Evolutionary conservation across 2,329 filamentous ascomycete genomes (phyloP).

Genomic region (Sclerotinia borealis): DNA sequence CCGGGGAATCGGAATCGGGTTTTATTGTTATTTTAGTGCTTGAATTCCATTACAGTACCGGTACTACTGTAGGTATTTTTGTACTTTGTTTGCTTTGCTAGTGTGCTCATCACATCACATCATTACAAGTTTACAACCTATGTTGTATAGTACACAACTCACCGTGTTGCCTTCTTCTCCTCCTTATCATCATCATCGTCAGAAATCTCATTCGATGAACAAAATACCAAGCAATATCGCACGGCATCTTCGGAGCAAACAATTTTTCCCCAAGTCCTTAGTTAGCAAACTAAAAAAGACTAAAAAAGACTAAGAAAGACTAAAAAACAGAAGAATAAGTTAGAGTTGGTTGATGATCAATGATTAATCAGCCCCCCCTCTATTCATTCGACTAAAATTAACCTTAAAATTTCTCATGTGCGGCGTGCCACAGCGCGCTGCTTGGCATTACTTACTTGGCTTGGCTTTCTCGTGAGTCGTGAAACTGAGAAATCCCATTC

Average conservation of each 20-base stretch:
- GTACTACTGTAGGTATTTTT: too few species aligned
- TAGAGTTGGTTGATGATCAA: too few species aligned
- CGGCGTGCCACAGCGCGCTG: background rate
- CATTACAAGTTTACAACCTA: too few species aligned
- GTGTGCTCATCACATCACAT: too few species aligned
- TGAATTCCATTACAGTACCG: too few species aligned
- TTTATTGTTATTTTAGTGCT: too few species aligned
- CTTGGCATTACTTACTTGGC: background rate
- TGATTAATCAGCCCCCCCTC: background rate
- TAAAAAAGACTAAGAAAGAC: background rate
- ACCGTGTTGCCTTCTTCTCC: too few species aligned
- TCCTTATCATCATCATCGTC: background rate
- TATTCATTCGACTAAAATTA: slow-evolving; percentile 4
- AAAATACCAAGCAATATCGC: background rate
- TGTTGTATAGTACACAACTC: background rate
- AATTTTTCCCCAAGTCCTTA: background rate
- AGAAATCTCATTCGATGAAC: background rate
- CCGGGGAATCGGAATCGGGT: background rate
- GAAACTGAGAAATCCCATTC: background rate
- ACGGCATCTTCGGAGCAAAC: background rate
- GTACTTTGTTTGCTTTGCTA: too few species aligned
- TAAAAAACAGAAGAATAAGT: background rate
- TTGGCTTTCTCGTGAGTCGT: background rate
- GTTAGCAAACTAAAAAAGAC: background rate
- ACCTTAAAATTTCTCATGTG: slow-evolving; percentile 4